Conservation (phyloP, 2,329 filamentous ascomycete genomes). For the Alternaria sp. region DNA sequence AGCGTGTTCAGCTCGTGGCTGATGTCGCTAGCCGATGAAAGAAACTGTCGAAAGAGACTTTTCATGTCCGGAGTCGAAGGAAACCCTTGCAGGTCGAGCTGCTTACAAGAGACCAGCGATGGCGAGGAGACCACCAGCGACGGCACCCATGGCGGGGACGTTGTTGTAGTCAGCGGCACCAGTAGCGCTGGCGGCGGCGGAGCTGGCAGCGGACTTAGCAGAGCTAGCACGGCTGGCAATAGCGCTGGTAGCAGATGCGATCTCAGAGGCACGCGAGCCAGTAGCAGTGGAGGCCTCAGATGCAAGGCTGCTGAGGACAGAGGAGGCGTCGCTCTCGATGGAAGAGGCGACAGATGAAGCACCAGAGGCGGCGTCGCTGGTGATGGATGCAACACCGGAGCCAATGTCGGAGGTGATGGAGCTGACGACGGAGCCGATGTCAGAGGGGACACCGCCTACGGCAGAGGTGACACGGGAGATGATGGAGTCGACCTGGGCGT, state of each 20-base stretch:
- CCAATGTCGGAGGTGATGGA: conserved; percentile 22
- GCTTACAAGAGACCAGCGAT: conserved; percentile 46
- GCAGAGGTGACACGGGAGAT: conserved; percentile 28
- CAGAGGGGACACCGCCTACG: conserved; percentile 18
- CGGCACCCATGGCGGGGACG: conserved; percentile 42
- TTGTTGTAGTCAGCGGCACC: conserved; percentile 34
- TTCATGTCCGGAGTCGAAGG: conserved; percentile 5
- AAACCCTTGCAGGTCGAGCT: neutral
- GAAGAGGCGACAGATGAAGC: conserved; percentile 22
- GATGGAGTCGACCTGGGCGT: conserved; percentile 40
- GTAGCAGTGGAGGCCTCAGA: neutral
- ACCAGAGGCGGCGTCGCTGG: conserved; percentile 19
- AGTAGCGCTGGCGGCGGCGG: conserved; percentile 21
- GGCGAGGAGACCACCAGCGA: conserved; percentile 43
- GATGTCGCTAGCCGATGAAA: conserved; percentile 10
- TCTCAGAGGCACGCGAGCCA: neutral
- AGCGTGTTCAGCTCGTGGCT: conserved; percentile 18
- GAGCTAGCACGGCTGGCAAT: conserved; percentile 10
- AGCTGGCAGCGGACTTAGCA: conserved; percentile 2
- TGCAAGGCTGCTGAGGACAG: conserved; percentile 21
- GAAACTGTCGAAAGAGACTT: conserved; percentile 14
- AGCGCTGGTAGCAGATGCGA: conserved; percentile 8
- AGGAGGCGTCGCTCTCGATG: conserved; percentile 21
- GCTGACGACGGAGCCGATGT: conserved; percentile 16
- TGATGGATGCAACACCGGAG: conserved; percentile 16